Evolutionary conservation across 164 flowering plant genomes (phyloP).

Genomic region (Vitis riparia): DNA sequence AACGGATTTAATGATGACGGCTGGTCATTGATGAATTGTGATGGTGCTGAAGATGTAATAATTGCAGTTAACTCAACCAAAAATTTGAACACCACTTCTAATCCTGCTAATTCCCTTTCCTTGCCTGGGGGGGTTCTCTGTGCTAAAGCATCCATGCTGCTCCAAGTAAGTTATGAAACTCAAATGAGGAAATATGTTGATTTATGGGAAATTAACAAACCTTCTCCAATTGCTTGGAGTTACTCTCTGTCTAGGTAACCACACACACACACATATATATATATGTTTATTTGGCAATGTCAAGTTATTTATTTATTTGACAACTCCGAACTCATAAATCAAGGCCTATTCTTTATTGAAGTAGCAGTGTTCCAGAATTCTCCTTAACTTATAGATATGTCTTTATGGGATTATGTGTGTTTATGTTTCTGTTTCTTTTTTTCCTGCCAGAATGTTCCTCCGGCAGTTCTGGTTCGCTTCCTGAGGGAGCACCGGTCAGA

Average conservation of each 20-base stretch:
- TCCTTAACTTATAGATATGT: too few species aligned
- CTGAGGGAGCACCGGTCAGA: constrained; percentile 94
- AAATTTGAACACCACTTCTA: constrained; percentile 35
- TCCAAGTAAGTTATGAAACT: constrained; percentile 59
- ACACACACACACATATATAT: too few species aligned
- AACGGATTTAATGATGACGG: constrained; percentile 94
- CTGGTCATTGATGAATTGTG: constrained; percentile 75
- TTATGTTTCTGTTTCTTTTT: not conserved
- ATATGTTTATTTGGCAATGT: too few species aligned
- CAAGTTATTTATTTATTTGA: too few species aligned
- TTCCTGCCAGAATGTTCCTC: constrained; percentile 70
- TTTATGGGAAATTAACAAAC: too few species aligned
- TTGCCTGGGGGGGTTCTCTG: constrained; percentile 77
- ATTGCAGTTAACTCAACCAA: constrained; percentile 70
- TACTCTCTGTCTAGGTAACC: too few species aligned
- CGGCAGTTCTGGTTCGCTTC: constrained; percentile 81
- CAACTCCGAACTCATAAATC: too few species aligned
- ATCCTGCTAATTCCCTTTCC: constrained; percentile 43
- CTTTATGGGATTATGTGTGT: not conserved
- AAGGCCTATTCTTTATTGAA: too few species aligned
- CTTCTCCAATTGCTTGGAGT: too few species aligned
- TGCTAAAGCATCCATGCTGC: constrained; percentile 95
- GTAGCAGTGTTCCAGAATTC: too few species aligned
- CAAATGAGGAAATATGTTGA: too few species aligned
- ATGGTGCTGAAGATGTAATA: constrained; percentile 79